Evolutionary conservation across 805 yeast genomes (phyloP).

Genomic region (Diddensiella santjacobensis): DNA sequence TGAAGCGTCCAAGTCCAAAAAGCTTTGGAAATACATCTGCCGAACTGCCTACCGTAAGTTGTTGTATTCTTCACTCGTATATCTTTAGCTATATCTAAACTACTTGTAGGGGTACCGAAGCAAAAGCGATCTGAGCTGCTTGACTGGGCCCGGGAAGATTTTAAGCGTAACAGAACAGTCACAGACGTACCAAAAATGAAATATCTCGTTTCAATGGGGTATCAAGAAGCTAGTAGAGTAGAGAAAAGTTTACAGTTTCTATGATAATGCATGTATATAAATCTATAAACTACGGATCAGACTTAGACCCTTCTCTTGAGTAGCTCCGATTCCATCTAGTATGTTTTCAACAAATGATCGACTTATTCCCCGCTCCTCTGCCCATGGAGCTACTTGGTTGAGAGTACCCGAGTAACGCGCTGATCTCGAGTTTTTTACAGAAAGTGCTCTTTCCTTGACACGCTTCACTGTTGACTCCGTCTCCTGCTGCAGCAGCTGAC

Average conservation of each 20-base stretch:
- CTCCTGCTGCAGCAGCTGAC: conserved; percentile 3
- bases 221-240: conserved; percentile 32
- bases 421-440: conserved; percentile 14
- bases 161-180: conserved; percentile 27
- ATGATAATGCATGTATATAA: neutral
- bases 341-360: conserved; percentile 18
- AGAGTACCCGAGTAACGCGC: conserved; percentile 3
- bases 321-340: conserved; percentile 18
- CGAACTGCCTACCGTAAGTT: conserved; percentile 30
- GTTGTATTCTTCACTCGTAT: neutral
- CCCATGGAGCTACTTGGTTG: conserved; percentile 22
- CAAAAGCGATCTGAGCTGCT: conserved; percentile 30
- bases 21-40: conserved; percentile 33
- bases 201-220: conserved; percentile 33
- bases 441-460: conserved; percentile 16
- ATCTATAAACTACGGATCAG: conserved; percentile 6
- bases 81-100: conserved; percentile 7
- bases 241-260: conserved; percentile 24
- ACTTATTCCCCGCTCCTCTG: conserved; percentile 12
- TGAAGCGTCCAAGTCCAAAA: conserved; percentile 32
- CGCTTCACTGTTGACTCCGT: conserved; percentile 1
- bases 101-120: conserved; percentile 17
- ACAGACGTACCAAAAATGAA: conserved; percentile 31
- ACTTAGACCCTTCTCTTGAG: conserved; percentile 17
- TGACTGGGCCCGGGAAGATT: conserved; percentile 35